Conservation (phyloP, 2,329 filamentous ascomycete species). For the Colletotrichum simmondsii region DNA sequence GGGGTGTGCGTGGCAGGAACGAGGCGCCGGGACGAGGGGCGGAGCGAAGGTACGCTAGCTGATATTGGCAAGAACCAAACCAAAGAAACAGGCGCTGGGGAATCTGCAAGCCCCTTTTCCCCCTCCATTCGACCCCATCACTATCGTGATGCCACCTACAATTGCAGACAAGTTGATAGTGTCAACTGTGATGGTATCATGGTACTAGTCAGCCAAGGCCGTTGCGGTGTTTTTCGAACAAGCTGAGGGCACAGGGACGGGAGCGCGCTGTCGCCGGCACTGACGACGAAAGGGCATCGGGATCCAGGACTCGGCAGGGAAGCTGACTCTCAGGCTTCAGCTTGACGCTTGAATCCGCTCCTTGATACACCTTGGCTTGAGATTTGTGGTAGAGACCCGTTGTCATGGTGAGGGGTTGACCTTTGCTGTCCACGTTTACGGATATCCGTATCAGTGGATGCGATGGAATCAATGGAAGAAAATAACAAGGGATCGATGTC, state of each 20-base stretch:
- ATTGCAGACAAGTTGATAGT: not conserved
- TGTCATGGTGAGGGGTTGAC: not conserved
- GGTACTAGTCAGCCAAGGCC: constrained; percentile 20
- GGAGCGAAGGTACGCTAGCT: not conserved
- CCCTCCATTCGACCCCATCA: not conserved
- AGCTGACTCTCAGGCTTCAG: not conserved
- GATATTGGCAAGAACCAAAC: not conserved
- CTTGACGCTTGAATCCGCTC: not conserved
- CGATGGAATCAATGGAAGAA: not conserved
- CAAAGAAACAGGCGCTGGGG: not conserved
- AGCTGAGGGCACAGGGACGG: not conserved
- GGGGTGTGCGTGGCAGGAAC: constrained; percentile 14
- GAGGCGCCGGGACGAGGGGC: constrained; percentile 5
- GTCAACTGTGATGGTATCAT: constrained; percentile 6
- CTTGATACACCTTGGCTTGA: not conserved
- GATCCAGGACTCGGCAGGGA: not conserved
- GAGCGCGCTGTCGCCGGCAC: not conserved
- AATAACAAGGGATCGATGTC: not conserved
- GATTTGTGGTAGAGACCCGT: not conserved
- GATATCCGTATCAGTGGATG: not conserved
- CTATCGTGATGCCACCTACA: not conserved
- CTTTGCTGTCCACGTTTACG: not conserved
- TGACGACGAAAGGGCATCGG: not conserved
- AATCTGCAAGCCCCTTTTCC: constrained; percentile 18
- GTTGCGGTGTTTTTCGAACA: constrained; percentile 13